Base-by-base conservation (phyloP, 1,139 yeast genomes). In the Hyphopichia khmerensis region DNA sequence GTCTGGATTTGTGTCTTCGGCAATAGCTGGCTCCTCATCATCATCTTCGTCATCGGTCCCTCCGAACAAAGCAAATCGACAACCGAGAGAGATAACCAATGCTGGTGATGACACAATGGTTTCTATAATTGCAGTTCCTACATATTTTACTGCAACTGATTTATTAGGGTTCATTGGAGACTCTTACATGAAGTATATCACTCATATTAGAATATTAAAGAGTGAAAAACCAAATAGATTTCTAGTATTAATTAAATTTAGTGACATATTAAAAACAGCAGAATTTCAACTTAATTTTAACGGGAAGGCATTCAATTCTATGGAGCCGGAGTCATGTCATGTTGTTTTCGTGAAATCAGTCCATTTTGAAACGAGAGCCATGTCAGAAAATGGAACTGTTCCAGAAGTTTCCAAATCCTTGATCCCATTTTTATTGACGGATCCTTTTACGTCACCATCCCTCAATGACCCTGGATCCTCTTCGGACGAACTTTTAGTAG, bases 311-410 rank as follows among this genome's bases (percentile, higher is more conserved):
- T 91, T 91, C 68, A 89, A 85, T 54, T 80, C 93, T 2, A 84
- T 89, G 87, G 96, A 90, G 54, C 90, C 96, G 0, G 96, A 90
- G 57, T 72, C 80, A 14, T 90, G 97, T 52, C 93, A 86, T 57
- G 88, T 83, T 5, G 78, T 90, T 2, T 79, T 75, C 47, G 79
- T 91, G 11, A 80, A 77, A 46, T 76, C 83, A n/a, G 77, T 89
- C 4, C 64, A 71, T 16, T 68, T 81, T 19, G 56, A 53, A 10
- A 41, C 52, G 16, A 26, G n/a, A 26, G 4, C n/a, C 4, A 40
- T 50, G 7, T 38, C 41, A 2, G 35, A 42, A 7, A 39, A 43
- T 26, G 38, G 42, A n/a, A 24, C 42, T 15, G 11, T 35, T 3
- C 7, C 45, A 48, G 51, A 62, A 15, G 49, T 64, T 26, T 44